Base-by-base conservation (phyloP, 1,139 yeast genomes). In the Magnusiomyces magnusii region DNA sequence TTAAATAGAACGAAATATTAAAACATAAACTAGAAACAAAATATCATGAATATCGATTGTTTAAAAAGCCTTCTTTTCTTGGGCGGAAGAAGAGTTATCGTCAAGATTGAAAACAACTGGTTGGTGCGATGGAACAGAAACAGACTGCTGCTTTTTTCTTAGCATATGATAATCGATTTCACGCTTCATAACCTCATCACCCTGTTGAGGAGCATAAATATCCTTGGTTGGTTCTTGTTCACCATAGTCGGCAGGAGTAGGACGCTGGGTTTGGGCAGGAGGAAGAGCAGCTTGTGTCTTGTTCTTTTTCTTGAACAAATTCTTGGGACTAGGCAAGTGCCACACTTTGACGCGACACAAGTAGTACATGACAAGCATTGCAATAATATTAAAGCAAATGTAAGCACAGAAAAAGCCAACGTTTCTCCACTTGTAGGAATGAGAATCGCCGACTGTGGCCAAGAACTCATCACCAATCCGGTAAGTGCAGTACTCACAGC, bases 361-460 rank as follows among this genome's bases (percentile, higher is more conserved):
- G 62, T 75, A 78, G 67, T 78, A 80, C 19, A 75, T 63, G 1
- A 62, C 62, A 59, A 80, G 66, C 80, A 80, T 77, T 3, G 78
- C 80, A 56, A 72, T 61, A 25, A 83, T 47, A 67, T 85, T 85
- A 75, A 85, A 84, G 34, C 74, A 58, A 61, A 83, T 76, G 68
- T 81, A 85, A 15, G 74, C 85, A 74, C 80, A 80, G 63, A 76
- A 75, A 61, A 86, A 75, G 24, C 91, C 91, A 60, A 85, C 62
- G 67, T 85, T 84, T 75, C 90, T 80, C 88, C 89, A 84, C 66
- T 81, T 76, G 66, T 79, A 70, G 31, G 62, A 62, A 69, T 78
- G 77, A 31, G 71, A 69, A 61, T 77, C 75, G 60, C 75, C 75
- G 63, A 73, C 72, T 57, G 75, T 73, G 13, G 65, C 68, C 55